A percentile compares a stretch with the other conserved stretches of the same genome.
Conservation (phyloP, 1,139 yeast genomes). For the Suhomyces bribrorum region DNA sequence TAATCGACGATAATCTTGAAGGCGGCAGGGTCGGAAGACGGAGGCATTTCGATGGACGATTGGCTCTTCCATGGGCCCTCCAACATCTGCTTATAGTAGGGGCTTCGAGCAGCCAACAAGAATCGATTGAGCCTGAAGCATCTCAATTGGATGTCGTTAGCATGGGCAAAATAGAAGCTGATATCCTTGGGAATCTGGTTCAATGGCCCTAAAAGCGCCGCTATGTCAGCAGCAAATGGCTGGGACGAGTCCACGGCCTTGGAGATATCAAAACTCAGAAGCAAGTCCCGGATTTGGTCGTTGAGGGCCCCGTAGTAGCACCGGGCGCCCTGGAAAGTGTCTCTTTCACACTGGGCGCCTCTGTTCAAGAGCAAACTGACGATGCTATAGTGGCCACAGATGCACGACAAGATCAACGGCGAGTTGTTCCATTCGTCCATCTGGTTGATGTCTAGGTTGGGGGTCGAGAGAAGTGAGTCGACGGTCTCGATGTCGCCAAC, state of each 20-base stretch:
- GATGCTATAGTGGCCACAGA: slow-evolving; percentile 70
- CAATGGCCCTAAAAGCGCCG: slow-evolving; percentile 45
- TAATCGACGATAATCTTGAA: slow-evolving; percentile 49
- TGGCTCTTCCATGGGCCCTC: slow-evolving; percentile 28
- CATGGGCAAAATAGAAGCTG: slow-evolving; percentile 27
- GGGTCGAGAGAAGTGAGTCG: slow-evolving; percentile 53
- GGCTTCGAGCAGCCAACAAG: slow-evolving; percentile 41
- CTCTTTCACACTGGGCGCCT: slow-evolving; percentile 79
- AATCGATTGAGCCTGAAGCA: slow-evolving; percentile 40
- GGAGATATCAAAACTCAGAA: slow-evolving; percentile 64
- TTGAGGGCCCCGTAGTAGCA: slow-evolving; percentile 78
- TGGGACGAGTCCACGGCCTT: slow-evolving; percentile 68
- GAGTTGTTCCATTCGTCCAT: slow-evolving; percentile 75
- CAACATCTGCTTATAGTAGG: slow-evolving; percentile 28
- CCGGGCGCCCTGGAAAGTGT: slow-evolving; percentile 77
- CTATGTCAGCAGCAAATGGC: slow-evolving; percentile 72
- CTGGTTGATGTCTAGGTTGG: slow-evolving; percentile 59
- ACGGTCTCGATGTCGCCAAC: slow-evolving; percentile 66
- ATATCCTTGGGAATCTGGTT: slow-evolving; percentile 41
- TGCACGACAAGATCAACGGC: slow-evolving; percentile 68
- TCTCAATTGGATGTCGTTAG: slow-evolving; percentile 16
- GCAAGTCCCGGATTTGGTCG: slow-evolving; percentile 59
- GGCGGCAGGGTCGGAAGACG: slow-evolving; percentile 22
- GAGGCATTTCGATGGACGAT: slow-evolving; percentile 26
- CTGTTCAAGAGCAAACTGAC: slow-evolving; percentile 57